Evolutionary conservation across 2,329 filamentous ascomycete species (phyloP).

Genomic region (Thelonectria rubi): DNA sequence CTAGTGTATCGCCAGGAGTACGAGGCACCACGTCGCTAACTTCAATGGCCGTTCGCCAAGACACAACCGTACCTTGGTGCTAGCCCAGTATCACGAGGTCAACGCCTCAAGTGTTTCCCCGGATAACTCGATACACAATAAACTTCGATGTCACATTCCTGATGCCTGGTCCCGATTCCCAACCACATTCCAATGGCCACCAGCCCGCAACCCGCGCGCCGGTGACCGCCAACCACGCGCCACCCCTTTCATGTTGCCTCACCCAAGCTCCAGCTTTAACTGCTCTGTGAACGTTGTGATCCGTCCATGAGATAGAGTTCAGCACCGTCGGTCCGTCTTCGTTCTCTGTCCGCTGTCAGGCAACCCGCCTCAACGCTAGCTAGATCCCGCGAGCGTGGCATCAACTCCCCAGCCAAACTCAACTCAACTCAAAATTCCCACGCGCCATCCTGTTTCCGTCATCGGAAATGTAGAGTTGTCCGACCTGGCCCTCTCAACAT

Average conservation of each 20-base stretch:
- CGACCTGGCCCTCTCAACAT: not conserved
- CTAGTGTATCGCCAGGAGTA: not conserved
- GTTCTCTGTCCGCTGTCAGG: conserved; percentile 13
- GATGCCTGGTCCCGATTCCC: conserved; percentile 19
- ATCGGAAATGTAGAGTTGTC: not conserved
- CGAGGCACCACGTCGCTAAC: not conserved
- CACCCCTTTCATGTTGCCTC: conserved; percentile 18
- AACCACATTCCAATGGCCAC: conserved; percentile 33
- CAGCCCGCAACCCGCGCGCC: not conserved
- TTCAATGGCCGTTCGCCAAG: not conserved
- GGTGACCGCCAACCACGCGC: conserved; percentile 18
- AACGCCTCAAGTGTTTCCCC: conserved; percentile 18
- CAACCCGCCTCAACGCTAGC: conserved; percentile 3
- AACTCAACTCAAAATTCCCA: conserved; percentile 9
- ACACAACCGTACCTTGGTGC: not conserved
- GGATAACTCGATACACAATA: conserved; percentile 20
- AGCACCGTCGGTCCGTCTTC: conserved; percentile 25
- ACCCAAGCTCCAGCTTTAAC: conserved; percentile 30
- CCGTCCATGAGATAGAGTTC: conserved; percentile 32
- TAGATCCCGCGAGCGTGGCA: conserved; percentile 19
- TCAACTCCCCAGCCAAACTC: not conserved
- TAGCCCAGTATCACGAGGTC: not conserved
- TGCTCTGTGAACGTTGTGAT: conserved; percentile 25
- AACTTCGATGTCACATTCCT: conserved; percentile 40
- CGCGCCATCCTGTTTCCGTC: conserved; percentile 17